Evolutionary conservation across 1,284 basidiomycete genomes (phyloP), one percentile per base, ranked within the genome.

Genomic region (Leccinum proliferum): DNA sequence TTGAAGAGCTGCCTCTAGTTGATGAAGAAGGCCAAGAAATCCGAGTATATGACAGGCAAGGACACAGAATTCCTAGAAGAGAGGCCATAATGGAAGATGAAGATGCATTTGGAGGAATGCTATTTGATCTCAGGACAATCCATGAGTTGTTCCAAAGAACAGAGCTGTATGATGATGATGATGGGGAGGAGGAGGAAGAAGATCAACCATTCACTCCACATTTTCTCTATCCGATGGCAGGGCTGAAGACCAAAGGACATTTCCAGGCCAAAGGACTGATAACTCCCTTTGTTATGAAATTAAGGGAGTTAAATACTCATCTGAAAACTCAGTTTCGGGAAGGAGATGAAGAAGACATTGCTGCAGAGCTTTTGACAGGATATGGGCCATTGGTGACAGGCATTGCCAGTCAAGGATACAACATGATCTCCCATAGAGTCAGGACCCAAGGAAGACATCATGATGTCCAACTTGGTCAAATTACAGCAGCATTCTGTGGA

Each of bases 221-320:
- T 21, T 62, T 48, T 39, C 10, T 64, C 3, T 64, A 64, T 57
- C 55, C 61, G 3, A 62, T 64, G 58, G 60, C 63, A 4, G 25
- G 56, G 1, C 48, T 64, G 10, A 59, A 59, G 32, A 58, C 21
- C 1, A n/a, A 12, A 1, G 57, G 60, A 2, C 53, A 64, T 12
- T 64, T 62, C 4, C 57, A 64, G 18, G 63, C 61, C 0, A 37
- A 12, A 37, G 57, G 62, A 9, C 10, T 63, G 1, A 57, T 61
- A 14, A 37, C 34, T 8, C 25, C 46, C 7, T 60, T 60, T 35
- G 1, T 3, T 3, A 1, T 6, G 4, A 46, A 46, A 6, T 14
- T 59, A 7, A 35, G 57, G 35, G 34, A 9, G 9, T 14, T 61
- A 12, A 18, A 56, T 39, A 7, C 3, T 14, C 4, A 5, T 2